phyloP scores from a whole-genome alignment of 2,329 filamentous ascomycete genomes.

The Stachybotrys echinatus region DNA sequence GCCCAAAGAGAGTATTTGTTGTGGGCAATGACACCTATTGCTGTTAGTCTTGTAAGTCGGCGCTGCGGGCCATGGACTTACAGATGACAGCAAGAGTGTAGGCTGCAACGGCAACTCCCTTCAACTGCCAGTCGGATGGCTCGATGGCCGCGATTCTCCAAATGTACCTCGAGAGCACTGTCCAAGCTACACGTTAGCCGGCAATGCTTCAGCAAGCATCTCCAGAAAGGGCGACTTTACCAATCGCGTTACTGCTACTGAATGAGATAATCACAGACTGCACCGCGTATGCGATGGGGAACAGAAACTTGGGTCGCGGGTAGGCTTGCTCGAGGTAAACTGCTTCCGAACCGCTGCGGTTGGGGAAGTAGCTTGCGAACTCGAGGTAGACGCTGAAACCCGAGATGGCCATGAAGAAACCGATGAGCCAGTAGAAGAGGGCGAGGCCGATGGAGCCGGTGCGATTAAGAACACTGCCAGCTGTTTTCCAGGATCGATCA shows the following conservation, averaged over 20 bases:
- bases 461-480: constrained; percentile 50
- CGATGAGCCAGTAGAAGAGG: constrained; percentile 61
- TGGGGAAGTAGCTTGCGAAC: constrained; percentile 60
- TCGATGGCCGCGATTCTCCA: constrained; percentile 48
- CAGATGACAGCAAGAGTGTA: constrained; percentile 55
- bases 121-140: constrained; percentile 57
- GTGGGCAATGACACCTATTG: constrained; percentile 37
- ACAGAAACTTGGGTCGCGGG: constrained; percentile 57
- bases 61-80: constrained; percentile 22
- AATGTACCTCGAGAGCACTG: constrained; percentile 57
- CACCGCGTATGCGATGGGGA: constrained; percentile 60
- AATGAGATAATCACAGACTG: constrained; percentile 61
- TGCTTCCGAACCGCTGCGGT: constrained; percentile 59
- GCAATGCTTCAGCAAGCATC: background rate
- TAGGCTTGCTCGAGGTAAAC: constrained; percentile 66
- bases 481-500: constrained; percentile 22
- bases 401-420: constrained; percentile 51
- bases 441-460: constrained; percentile 58
- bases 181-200: background rate
- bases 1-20: constrained; percentile 53
- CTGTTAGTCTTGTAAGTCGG: background rate
- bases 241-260: constrained; percentile 58
- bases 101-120: constrained; percentile 60
- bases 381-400: constrained; percentile 58
- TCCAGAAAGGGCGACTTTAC: constrained; percentile 17